A percentile compares a stretch with the other conserved stretches of the same genome.
Evolutionary conservation across 2,329 filamentous ascomycete species (phyloP).

Genomic region (Chrysoporthe puriensis): DNA sequence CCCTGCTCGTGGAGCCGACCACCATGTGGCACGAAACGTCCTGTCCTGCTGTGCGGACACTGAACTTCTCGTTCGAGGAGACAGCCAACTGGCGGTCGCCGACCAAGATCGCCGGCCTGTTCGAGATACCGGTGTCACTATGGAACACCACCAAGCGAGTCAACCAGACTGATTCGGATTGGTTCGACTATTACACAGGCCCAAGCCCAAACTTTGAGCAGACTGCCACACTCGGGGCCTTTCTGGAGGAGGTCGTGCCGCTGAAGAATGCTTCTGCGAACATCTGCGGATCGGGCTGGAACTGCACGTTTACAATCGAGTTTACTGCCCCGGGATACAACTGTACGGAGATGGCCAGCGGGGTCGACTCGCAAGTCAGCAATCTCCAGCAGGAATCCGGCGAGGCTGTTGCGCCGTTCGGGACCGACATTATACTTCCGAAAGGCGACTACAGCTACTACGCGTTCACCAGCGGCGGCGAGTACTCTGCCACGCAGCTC

Average conservation of each 20-base stretch:
- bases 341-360: slow-evolving; percentile 40
- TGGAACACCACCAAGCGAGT: slow-evolving; percentile 34
- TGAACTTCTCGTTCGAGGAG: slow-evolving; percentile 36
- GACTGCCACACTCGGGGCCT: slow-evolving; percentile 31
- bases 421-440: slow-evolving; percentile 39
- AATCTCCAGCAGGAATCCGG: slow-evolving; percentile 35
- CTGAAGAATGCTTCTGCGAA: slow-evolving; percentile 39
- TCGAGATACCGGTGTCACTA: slow-evolving; percentile 33
- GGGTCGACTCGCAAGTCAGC: slow-evolving; percentile 34
- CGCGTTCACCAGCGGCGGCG: slow-evolving; percentile 37
- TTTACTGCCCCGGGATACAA: slow-evolving; percentile 46
- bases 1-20: slow-evolving; percentile 33
- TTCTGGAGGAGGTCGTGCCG: slow-evolving; percentile 32
- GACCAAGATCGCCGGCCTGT: slow-evolving; percentile 31
- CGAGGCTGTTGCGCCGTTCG: slow-evolving; percentile 37
- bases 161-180: slow-evolving; percentile 32
- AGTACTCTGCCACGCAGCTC: slow-evolving; percentile 40
- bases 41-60: slow-evolving; percentile 34
- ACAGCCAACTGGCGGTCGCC: slow-evolving; percentile 34
- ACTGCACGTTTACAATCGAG: slow-evolving; percentile 43
- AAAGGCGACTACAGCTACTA: slow-evolving; percentile 41
- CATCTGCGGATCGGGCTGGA: slow-evolving; percentile 43
- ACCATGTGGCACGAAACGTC: slow-evolving; percentile 25
- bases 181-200: slow-evolving; percentile 38
- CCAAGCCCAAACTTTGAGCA: slow-evolving; percentile 31